Evolutionary conservation across 257 asterid species (phyloP).

Genomic region (Scutellaria galericulata): DNA sequence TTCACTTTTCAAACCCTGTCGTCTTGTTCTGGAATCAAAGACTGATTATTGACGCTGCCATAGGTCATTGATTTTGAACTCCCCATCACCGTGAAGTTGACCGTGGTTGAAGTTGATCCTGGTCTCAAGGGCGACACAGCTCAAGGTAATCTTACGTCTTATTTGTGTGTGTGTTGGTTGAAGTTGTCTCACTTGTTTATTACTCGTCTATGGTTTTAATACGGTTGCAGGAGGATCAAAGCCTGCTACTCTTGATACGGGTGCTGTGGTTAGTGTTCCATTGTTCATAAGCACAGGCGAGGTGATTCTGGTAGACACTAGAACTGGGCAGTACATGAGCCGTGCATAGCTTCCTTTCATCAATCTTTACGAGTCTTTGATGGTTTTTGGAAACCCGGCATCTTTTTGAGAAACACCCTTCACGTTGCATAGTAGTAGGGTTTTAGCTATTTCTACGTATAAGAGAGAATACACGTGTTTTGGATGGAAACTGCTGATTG

Average conservation of each 20-base stretch:
- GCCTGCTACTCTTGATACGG: constrained; percentile 87
- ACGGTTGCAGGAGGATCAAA: constrained; percentile 85
- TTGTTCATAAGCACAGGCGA: constrained; percentile 71
- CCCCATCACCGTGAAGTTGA: constrained; percentile 88
- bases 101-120: constrained; percentile 87
- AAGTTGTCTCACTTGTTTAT: constrained; percentile 10
- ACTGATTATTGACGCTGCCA: constrained; percentile 34
- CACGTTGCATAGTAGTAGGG: not conserved
- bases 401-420: constrained; percentile 33
- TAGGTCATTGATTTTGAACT: constrained; percentile 97
- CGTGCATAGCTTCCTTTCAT: constrained; percentile 60
- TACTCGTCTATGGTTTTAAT: constrained; percentile 21
- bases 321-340: constrained; percentile 97
- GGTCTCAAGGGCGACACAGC: constrained; percentile 98
- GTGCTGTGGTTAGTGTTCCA: constrained; percentile 89
- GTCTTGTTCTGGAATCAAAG: constrained; percentile 2
- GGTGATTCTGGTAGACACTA: constrained; percentile 76
- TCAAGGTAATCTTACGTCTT: constrained; percentile 65
- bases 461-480: constrained; percentile 12
- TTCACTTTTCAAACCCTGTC: constrained; percentile 8
- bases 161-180: not conserved
- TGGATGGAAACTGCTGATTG: too few relatives aligned
- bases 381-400: constrained; percentile 23
- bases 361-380: constrained; percentile 19
- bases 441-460: constrained; percentile 20